phyloP scores from a whole-genome alignment of 2,329 filamentous ascomycete genomes.

The Bipolaris zeicola region DNA sequence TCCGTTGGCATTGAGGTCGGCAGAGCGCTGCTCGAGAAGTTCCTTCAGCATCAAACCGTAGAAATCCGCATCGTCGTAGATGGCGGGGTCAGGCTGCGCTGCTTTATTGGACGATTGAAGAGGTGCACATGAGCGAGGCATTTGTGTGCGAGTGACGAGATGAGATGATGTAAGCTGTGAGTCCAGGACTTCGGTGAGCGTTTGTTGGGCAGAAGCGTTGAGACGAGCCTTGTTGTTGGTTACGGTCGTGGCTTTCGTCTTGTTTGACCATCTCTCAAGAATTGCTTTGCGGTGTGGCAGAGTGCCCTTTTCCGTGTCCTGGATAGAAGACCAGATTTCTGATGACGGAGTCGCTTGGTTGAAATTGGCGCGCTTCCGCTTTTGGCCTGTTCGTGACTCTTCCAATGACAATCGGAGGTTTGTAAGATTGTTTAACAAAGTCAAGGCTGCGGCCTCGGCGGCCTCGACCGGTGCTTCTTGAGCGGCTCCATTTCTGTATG shows the following conservation, averaged over 20 bases:
- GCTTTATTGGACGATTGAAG: conserved; percentile 59
- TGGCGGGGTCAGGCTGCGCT: conserved; percentile 46
- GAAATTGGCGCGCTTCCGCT: conserved; percentile 61
- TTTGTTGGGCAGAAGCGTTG: conserved; percentile 63
- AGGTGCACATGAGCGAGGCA: conserved; percentile 77
- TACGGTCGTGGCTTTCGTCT: conserved; percentile 68
- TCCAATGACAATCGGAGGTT: conserved; percentile 67
- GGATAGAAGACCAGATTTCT: conserved; percentile 75
- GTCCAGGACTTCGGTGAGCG: conserved; percentile 69
- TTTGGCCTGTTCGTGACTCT: conserved; percentile 60
- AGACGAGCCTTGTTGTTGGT: conserved; percentile 62
- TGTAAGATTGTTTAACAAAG: conserved; percentile 82
- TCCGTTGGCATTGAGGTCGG: conserved; percentile 57
- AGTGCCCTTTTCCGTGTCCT: conserved; percentile 65
- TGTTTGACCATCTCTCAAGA: conserved; percentile 89
- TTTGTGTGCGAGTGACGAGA: conserved; percentile 70
- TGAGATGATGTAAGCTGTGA: conserved; percentile 73
- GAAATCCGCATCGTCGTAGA: conserved; percentile 95
- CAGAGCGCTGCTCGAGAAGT: conserved; percentile 84
- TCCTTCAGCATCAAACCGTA: conserved; percentile 93
- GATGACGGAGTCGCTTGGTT: conserved; percentile 63
- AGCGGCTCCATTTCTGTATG: conserved; percentile 45
- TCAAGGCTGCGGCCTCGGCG: conserved; percentile 83
- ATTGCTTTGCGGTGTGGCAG: conserved; percentile 69
- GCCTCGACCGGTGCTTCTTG: conserved; percentile 65